A percentile compares a stretch with the other conserved stretches of the same genome.
Conservation (phyloP, 352 stramenopile genomes). For the Pythium guiyangense region DNA sequence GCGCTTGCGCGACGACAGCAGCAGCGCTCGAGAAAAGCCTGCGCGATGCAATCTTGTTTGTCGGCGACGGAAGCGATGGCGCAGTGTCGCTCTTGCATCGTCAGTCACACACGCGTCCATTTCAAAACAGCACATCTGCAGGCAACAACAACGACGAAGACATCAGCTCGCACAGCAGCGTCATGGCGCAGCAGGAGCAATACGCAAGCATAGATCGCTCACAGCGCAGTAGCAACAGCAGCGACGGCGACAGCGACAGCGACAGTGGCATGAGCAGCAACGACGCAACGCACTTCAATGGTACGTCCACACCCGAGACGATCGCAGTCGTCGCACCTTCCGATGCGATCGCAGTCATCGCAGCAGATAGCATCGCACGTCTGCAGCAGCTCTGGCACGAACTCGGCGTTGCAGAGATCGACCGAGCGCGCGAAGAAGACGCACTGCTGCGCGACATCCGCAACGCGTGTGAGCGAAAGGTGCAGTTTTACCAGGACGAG, state of each 20-base stretch:
- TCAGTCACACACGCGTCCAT: too few relatives aligned
- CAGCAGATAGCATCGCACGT: constrained; percentile 11
- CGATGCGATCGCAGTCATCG: constrained; percentile 1
- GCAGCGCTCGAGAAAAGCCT: too few relatives aligned
- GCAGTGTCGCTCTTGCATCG: too few relatives aligned
- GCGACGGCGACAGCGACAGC: background rate
- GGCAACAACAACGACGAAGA: too few relatives aligned
- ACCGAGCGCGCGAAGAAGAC: constrained; percentile 27
- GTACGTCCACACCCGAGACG: too few relatives aligned
- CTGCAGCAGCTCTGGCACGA: constrained; percentile 26
- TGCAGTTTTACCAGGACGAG: constrained; percentile 15
- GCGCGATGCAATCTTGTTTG: too few relatives aligned
- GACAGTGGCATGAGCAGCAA: background rate
- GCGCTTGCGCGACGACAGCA: too few relatives aligned
- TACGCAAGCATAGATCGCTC: background rate
- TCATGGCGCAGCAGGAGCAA: background rate
- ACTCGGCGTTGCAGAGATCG: constrained; percentile 23
- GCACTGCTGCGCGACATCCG: constrained; percentile 3
- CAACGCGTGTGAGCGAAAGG: constrained; percentile 2
- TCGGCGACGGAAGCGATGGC: too few relatives aligned
- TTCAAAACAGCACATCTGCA: too few relatives aligned
- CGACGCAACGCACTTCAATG: background rate
- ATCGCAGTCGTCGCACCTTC: too few relatives aligned
- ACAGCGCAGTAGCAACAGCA: background rate
- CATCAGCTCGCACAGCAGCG: too few relatives aligned